A percentile compares a stretch with the other conserved stretches of the same genome.
phyloP scores from a whole-genome alignment of 2,329 filamentous ascomycete species.

The Coleophoma eucalyptorum region DNA sequence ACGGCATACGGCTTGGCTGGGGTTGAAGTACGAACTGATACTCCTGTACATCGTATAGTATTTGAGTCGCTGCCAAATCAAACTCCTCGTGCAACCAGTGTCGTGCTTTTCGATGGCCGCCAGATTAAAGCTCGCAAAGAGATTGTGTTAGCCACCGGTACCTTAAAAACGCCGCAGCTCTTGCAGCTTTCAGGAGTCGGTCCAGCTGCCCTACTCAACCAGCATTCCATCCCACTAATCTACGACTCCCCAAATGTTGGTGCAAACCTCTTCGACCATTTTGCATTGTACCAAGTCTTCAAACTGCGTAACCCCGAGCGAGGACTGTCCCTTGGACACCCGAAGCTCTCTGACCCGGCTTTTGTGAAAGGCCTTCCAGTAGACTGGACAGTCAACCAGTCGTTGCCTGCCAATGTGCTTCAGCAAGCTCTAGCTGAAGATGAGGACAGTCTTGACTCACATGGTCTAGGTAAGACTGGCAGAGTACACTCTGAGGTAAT shows the following conservation, averaged over 20 bases:
- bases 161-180: slow-evolving; percentile 30
- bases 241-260: slow-evolving; percentile 46
- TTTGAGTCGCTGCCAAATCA: slow-evolving; percentile 43
- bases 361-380: no score
- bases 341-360: no score
- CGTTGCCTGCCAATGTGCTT: no score
- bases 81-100: slow-evolving; percentile 55
- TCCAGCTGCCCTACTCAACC: slow-evolving; percentile 37
- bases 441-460: no score
- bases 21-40: slow-evolving; percentile 4
- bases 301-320: no score
- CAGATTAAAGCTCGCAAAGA: slow-evolving; percentile 43
- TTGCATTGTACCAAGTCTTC: no score
- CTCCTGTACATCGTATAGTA: slow-evolving; percentile 47
- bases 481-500: no score
- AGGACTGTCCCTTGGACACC: no score
- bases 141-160: slow-evolving; percentile 38
- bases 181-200: slow-evolving; percentile 60
- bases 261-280: slow-evolving; percentile 47
- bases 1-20: no score
- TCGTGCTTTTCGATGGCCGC: slow-evolving; percentile 48
- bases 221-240: slow-evolving; percentile 37
- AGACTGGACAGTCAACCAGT: no score
- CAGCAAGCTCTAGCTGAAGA: no score
- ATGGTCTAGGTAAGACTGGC: no score